Base-by-base conservation (phyloP, 2,329 filamentous ascomycete species). In the Akanthomyces lecanii region DNA sequence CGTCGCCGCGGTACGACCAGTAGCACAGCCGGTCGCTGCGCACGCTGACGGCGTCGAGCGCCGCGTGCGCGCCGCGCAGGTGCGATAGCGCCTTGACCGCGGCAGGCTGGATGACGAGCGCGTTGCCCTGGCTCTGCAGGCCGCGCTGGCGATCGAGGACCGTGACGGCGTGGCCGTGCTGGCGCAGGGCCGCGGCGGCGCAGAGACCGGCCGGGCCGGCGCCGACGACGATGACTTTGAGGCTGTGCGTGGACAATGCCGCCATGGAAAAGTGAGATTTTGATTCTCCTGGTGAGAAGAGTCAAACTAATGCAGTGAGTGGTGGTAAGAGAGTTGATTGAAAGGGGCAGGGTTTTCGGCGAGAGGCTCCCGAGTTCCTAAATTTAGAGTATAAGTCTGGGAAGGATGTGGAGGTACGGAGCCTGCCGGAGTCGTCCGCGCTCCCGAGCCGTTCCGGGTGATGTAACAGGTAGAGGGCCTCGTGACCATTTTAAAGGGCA, bases 121-220 rank as follows among this genome's bases (percentile, higher is more conserved):
- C 61, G 42, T 63, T 58, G 33, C 61, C 61, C 7, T 36, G 53
- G 10, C 44, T 4, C 18, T 63, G 53, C 25, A 58, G 25, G 36
- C 47, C 28, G 18, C 21, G 42, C 21, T 58, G 52, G 21, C 61
- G 53, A 36, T 63, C 61, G 23, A 63, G 44, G 1, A 63, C 45
- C 36, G 61, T 63, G 44, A 63, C 61, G 25, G n/a, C 25, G 21
- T 63, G 61, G 45, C 61, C 61, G 8, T 63, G 12, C 36, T 63
- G 61, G 8, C 53, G 30, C 45, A 63, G 53, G 1, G 53, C 53
- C 8, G 54, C 47, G 21, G 53, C 61, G 14, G 52, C 47, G 36
- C 61, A 63, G 33, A 63, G 61, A 18, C 61, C 61, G 33, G 54
- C 54, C 12, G 61, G 61, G 33, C 61, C 61, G 23, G 61, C 53